Conservation (phyloP, 192 early-diverging fungal genomes). For the Obelidium mucronatum region DNA sequence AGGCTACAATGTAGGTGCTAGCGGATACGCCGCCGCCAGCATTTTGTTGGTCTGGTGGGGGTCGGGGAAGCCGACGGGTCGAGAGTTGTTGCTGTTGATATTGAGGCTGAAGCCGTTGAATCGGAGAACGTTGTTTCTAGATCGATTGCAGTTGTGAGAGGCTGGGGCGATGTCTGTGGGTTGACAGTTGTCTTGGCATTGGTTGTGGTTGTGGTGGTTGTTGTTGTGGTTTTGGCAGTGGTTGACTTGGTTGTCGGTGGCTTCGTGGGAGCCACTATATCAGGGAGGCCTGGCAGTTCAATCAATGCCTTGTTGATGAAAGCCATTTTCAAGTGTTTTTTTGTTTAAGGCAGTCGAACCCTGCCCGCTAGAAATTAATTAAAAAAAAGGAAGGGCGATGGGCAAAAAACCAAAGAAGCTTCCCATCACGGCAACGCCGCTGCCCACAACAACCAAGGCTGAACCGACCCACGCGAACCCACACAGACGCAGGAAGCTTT, state of each 20-base stretch:
- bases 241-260: background rate
- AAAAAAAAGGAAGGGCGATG: too few species aligned
- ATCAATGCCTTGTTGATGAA: too few species aligned
- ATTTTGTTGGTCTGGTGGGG: background rate
- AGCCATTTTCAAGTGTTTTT: too few species aligned
- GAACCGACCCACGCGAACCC: conserved; percentile 21
- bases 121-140: background rate
- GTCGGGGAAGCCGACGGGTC: background rate
- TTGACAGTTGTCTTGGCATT: background rate
- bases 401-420: background rate
- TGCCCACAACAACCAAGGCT: background rate
- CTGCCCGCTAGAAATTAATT: background rate
- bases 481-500: conserved; percentile 78
- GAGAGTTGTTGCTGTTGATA: background rate
- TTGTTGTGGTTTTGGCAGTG: background rate
- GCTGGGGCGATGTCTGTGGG: background rate
- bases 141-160: background rate
- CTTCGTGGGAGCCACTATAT: too few species aligned
- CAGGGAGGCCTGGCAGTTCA: too few species aligned
- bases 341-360: too few species aligned
- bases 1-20: background rate
- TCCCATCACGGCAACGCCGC: conserved; percentile 6
- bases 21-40: background rate
- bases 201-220: background rate
- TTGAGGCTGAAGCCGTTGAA: background rate